A percentile compares a stretch with the other conserved stretches of the same genome.
Conservation (phyloP, 2,329 filamentous ascomycete species). For the Didymella keratinophila region DNA sequence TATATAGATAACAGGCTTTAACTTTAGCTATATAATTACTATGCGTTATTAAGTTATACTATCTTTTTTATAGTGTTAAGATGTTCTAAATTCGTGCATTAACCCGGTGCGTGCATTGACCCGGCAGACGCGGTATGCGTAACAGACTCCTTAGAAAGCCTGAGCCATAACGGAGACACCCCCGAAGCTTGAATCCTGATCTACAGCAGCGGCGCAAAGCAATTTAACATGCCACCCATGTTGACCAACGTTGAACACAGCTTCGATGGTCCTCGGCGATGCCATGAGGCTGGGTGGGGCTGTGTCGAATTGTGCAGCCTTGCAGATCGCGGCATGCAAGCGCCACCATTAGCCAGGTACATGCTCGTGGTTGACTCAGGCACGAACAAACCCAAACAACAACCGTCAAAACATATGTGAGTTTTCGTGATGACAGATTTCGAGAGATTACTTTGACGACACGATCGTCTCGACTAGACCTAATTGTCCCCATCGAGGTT, state of each 20-base stretch:
- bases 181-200: not conserved
- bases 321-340: conserved; percentile 1
- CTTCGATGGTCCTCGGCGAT: not conserved
- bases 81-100: not conserved
- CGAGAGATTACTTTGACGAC: not conserved
- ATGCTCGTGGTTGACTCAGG: not conserved
- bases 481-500: not conserved
- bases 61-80: not conserved
- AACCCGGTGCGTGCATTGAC: not conserved
- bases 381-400: not conserved
- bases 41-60: not conserved
- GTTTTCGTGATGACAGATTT: not conserved
- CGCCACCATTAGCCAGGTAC: not conserved
- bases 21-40: not conserved
- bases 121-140: not conserved
- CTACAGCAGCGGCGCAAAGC: not conserved
- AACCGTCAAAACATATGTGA: not conserved
- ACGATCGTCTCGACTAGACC: not conserved
- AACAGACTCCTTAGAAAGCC: not conserved
- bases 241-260: not conserved
- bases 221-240: not conserved
- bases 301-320: not conserved
- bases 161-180: not conserved
- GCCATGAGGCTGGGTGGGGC: not conserved
- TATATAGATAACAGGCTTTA: not conserved